phyloP scores from a whole-genome alignment of 768 basidiomycete species.

The Tylopilus sp. region DNA sequence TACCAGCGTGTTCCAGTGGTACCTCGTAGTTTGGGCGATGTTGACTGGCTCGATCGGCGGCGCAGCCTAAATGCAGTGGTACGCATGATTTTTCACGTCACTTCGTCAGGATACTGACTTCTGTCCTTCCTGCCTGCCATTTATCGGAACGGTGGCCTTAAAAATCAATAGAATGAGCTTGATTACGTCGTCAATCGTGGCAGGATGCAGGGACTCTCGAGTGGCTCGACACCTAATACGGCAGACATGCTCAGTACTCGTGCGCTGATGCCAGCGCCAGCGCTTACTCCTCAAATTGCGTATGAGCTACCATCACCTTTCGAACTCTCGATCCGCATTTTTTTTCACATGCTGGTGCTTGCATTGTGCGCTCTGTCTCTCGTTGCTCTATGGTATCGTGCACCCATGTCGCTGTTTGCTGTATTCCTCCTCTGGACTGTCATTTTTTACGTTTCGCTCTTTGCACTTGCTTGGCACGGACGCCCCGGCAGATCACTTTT shows the following conservation, averaged over 20 bases:
- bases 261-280: slow-evolving; percentile 31
- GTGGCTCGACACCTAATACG: slow-evolving; percentile 48
- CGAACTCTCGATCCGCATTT: slow-evolving; percentile 42
- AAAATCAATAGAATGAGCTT: slow-evolving; percentile 59
- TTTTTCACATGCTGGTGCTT: slow-evolving; percentile 57
- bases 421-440: slow-evolving; percentile 63
- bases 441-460: slow-evolving; percentile 53
- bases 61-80: slow-evolving; percentile 71
- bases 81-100: slow-evolving; percentile 30
- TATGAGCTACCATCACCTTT: slow-evolving; percentile 36
- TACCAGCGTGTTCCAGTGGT: slow-evolving; percentile 44
- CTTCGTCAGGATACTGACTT: slow-evolving; percentile 22
- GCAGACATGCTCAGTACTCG: slow-evolving; percentile 46
- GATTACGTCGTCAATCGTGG: slow-evolving; percentile 64
- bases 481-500: slow-evolving; percentile 57
- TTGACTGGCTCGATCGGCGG: slow-evolving; percentile 76
- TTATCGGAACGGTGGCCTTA: slow-evolving; percentile 8
- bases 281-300: slow-evolving; percentile 20
- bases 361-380: slow-evolving; percentile 57
- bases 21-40: slow-evolving; percentile 60
- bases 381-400: slow-evolving; percentile 54
- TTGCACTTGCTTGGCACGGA: slow-evolving; percentile 55
- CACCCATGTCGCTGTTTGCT: slow-evolving; percentile 53
- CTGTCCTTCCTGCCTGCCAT: not conserved
- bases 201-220: slow-evolving; percentile 38